Base-by-base conservation (phyloP, 106 monocot genomes). In the Ottelia alismoides region DNA sequence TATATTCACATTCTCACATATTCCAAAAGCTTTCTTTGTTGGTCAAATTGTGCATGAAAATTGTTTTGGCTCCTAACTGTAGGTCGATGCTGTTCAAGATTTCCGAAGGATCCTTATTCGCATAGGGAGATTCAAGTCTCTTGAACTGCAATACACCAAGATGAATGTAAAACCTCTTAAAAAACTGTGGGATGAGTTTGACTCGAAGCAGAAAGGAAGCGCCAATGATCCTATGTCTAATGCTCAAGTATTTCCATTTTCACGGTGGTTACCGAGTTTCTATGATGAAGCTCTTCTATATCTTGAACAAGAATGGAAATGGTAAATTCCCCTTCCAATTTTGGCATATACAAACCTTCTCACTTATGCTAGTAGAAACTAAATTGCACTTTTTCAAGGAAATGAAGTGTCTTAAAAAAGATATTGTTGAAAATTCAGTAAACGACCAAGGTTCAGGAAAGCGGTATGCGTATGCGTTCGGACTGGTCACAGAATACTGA, bases 231-330 rank as follows among this genome's bases (percentile, higher is more conserved):
- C 17, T n/a, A 44, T 51, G 18, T 63, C 68, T 25, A 62, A 53
- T 69, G 51, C 68, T 18, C 22, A 44, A 45, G 40, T 47, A 27
- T 47, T 60, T 28, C 26, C 79, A 27, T 98, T 98, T 51, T 80
- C 81, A 30, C 78, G 79, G 67, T 98, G 98, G 98, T 61, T 98
- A 28, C 98, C 90, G 21, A 90, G 77, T 70, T 98, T 90, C 53
- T 90, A 90, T 63, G 98, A 98, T 74, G 98, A 90, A 62, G 65
- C 77, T 55, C 69, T 98, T 27, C 76, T 98, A 56, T 83, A 90
- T 60, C 76, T 98, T 23, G 89, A 98, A 70, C 82, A 98, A 78
- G 98, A 98, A 72, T 98, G 98, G 98, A 98, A 98, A 50, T 98
- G 98, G 98, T 98, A 81, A n/a, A n/a, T n/a, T n/a, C n/a, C n/a